phyloP scores from a whole-genome alignment of 352 stramenopile species.

The Phytophthora tentaculata region DNA sequence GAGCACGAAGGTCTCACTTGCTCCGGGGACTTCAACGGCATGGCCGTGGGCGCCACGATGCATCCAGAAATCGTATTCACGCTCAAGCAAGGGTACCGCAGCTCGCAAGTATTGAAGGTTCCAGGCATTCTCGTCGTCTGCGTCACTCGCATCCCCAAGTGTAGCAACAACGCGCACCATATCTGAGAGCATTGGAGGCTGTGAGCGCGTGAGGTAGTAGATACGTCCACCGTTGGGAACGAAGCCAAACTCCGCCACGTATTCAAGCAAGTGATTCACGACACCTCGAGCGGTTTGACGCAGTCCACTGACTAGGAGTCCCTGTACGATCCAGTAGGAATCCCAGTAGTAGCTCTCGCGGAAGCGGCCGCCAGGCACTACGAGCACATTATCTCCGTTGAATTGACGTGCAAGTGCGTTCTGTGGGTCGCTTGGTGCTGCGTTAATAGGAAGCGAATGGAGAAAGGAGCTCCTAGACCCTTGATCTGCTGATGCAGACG shows the following conservation, averaged over 20 bases:
- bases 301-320: slow-evolving; percentile 84
- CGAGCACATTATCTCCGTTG: slow-evolving; percentile 57
- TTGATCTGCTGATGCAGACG: slow-evolving; percentile 11
- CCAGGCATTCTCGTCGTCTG: slow-evolving; percentile 43
- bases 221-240: slow-evolving; percentile 90
- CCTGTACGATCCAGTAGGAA: slow-evolving; percentile 92
- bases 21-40: slow-evolving; percentile 49
- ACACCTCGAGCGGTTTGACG: slow-evolving; percentile 72
- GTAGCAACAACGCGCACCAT: slow-evolving; percentile 74
- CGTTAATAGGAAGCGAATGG: slow-evolving; percentile 45
- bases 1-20: slow-evolving; percentile 46
- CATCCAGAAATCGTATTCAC: slow-evolving; percentile 89
- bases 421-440: background rate
- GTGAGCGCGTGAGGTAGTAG: slow-evolving; percentile 91
- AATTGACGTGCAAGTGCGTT: slow-evolving; percentile 21
- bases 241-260: slow-evolving; percentile 86
- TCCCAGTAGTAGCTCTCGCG: slow-evolving; percentile 95
- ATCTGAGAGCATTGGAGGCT: slow-evolving; percentile 91
- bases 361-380: slow-evolving; percentile 91
- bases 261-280: slow-evolving; percentile 89
- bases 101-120: slow-evolving; percentile 55
- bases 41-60: slow-evolving; percentile 56
- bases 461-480: slow-evolving; percentile 29
- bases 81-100: slow-evolving; percentile 64
- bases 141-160: slow-evolving; percentile 5